These are phyloP conservation scores for Amborella trichopoda DNA, from an alignment of 164 flowering plant species.

Conservation along the genomic window DNA sequence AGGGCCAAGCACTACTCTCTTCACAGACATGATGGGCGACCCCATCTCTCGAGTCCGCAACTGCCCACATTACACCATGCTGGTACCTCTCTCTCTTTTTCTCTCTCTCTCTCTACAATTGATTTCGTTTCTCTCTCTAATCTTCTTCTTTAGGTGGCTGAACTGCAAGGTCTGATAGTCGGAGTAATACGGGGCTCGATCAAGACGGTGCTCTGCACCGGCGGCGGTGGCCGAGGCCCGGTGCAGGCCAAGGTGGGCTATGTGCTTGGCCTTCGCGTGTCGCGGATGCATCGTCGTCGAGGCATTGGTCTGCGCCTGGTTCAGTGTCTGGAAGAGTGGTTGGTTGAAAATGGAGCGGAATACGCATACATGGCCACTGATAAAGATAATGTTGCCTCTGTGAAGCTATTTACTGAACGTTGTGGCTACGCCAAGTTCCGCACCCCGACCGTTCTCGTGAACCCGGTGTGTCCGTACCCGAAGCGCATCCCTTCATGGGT, in stretches of 20 bases:
- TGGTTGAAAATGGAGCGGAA: conserved; percentile 32
- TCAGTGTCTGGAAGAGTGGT: conserved; percentile 43
- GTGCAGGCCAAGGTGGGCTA: conserved; percentile 42
- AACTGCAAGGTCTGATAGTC: conserved; percentile 35
- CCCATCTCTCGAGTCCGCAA: conserved; percentile 61
- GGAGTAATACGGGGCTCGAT: conserved; percentile 62
- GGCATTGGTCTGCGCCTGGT: conserved; percentile 50
- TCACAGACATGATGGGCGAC: conserved; percentile 62
- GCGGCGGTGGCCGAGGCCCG: not conserved
- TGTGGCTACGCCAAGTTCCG: conserved; percentile 35
- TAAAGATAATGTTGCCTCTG: conserved; percentile 51
- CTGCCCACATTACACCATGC: conserved; percentile 19
- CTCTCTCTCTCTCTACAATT: not conserved
- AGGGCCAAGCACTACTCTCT: conserved; percentile 36
- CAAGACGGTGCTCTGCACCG: conserved; percentile 25
- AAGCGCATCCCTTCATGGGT: conserved; percentile 12
- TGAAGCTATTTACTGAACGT: conserved; percentile 37
- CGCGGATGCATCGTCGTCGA: conserved; percentile 30
- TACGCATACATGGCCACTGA: conserved; percentile 72
- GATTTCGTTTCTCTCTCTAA: not conserved
- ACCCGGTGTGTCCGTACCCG: conserved; percentile 26
- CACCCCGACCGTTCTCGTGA: conserved; percentile 41
- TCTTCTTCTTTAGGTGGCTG: conserved; percentile 39
- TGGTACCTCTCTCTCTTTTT: not conserved
- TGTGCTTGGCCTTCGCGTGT: conserved; percentile 53